phyloP scores from a whole-genome alignment of 73 alveolate genomes.

The Symbiodinium natans region DNA sequence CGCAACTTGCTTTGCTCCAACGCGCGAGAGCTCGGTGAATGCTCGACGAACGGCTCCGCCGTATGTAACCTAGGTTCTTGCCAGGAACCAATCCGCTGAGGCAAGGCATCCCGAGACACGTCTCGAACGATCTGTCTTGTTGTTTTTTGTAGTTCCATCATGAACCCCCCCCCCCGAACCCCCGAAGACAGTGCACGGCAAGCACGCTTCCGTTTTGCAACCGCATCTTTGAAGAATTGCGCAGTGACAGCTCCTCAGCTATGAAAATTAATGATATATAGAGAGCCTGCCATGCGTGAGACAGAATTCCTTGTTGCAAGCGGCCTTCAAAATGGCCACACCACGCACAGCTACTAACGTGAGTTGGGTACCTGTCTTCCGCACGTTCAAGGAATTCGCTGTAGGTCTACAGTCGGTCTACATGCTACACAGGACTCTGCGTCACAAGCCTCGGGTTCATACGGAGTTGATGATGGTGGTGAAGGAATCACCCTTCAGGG shows the following conservation, averaged over 20 bases:
- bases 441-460: not conserved
- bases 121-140: too few species aligned
- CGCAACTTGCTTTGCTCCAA: conserved; percentile 50
- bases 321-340: not conserved
- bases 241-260: conserved; percentile 14
- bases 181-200: too few species aligned
- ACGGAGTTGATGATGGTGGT: conserved; percentile 94
- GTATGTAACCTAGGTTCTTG: conserved; percentile 59
- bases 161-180: too few species aligned
- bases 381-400: not conserved
- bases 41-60: conserved; percentile 90
- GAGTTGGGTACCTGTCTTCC: not conserved
- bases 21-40: conserved; percentile 61
- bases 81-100: too few species aligned
- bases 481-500: conserved; percentile 95
- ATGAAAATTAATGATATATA: not conserved
- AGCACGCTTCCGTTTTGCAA: not conserved
- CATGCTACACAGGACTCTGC: not conserved
- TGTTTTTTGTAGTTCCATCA: too few species aligned
- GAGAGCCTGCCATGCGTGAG: not conserved
- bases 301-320: conserved; percentile 9
- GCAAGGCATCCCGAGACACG: too few species aligned
- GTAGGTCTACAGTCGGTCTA: too few species aligned
- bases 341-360: not conserved
- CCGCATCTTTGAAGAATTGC: not conserved